Percentiles rank a stretch among this genome's conserved stretches.
phyloP scores from a whole-genome alignment of 2,329 filamentous ascomycete species.

The Esteya vermicola region DNA sequence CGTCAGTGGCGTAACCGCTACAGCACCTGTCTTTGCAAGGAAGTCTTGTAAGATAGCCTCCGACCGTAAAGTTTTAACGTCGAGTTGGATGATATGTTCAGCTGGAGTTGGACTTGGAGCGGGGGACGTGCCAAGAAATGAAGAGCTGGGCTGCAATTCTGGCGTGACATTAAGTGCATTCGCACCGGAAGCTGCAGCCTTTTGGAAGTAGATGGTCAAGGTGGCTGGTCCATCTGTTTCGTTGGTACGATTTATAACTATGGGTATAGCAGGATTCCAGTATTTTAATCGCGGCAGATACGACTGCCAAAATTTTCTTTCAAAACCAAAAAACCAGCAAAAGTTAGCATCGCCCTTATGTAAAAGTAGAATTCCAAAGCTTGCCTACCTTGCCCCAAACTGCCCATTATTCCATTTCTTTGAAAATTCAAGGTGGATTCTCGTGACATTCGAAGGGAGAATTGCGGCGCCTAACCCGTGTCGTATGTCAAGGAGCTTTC shows the following conservation, averaged over 20 bases:
- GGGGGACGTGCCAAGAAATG: slow-evolving; percentile 29
- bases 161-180: slow-evolving; percentile 9
- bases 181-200: slow-evolving; percentile 6
- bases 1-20: slow-evolving; percentile 37
- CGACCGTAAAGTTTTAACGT: slow-evolving; percentile 50
- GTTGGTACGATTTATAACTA: slow-evolving; percentile 61
- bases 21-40: slow-evolving; percentile 46
- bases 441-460: slow-evolving; percentile 60
- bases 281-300: slow-evolving; percentile 82
- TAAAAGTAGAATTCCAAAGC: too few species aligned
- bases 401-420: slow-evolving; percentile 48
- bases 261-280: slow-evolving; percentile 75
- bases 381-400: slow-evolving; percentile 53
- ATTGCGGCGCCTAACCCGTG: slow-evolving; percentile 72
- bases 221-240: slow-evolving; percentile 41
- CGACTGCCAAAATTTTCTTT: slow-evolving; percentile 76
- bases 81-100: slow-evolving; percentile 38
- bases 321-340: not conserved
- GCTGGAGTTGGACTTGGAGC: slow-evolving; percentile 31
- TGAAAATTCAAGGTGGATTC: slow-evolving; percentile 63
- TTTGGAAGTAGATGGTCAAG: slow-evolving; percentile 49
- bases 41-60: slow-evolving; percentile 49
- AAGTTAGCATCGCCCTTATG: not conserved
- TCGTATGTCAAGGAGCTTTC: slow-evolving; percentile 58
- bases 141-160: slow-evolving; percentile 29